A percentile compares a stretch with the other conserved stretches of the same genome.
Conservation (phyloP, 176 grass and related monocot genomes). For the Neostapfia colusana region DNA sequence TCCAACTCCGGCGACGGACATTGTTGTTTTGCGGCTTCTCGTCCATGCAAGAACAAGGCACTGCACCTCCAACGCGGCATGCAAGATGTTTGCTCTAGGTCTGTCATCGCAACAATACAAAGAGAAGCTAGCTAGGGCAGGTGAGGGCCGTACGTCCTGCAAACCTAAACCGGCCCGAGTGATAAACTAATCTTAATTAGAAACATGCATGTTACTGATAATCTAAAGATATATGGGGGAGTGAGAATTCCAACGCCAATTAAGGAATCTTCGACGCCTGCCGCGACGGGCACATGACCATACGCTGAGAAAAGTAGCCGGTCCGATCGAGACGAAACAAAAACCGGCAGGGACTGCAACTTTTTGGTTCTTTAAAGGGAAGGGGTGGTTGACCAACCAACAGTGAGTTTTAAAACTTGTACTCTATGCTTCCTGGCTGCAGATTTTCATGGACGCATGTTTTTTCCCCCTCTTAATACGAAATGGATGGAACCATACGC, state of each 20-base stretch:
- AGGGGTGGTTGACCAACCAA: slow-evolving; percentile 8
- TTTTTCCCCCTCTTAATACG: background rate
- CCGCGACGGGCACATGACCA: background rate
- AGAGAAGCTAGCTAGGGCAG: too few species aligned
- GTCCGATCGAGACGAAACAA: background rate
- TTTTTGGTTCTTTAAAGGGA: background rate
- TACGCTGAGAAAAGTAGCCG: slow-evolving; percentile 4
- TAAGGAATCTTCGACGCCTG: slow-evolving; percentile 22
- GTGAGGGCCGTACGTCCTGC: too few species aligned
- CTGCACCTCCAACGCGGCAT: too few species aligned
- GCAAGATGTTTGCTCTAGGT: too few species aligned
- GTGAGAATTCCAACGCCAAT: background rate
- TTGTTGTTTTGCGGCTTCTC: slow-evolving; percentile 42
- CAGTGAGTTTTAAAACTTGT: background rate
- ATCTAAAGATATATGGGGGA: too few species aligned
- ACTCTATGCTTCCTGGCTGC: background rate
- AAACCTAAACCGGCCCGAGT: too few species aligned
- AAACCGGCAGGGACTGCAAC: background rate
- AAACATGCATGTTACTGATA: too few species aligned
- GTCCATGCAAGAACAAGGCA: too few species aligned
- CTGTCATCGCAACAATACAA: too few species aligned
- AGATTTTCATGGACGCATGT: background rate
- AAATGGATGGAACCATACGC: background rate
- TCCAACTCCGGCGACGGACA: background rate
- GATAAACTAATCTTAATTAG: too few species aligned